A percentile compares a stretch with the other conserved stretches of the same genome.
Evolutionary conservation across 2,329 filamentous ascomycete species (phyloP).

Genomic region (Fusarium tupiense): DNA sequence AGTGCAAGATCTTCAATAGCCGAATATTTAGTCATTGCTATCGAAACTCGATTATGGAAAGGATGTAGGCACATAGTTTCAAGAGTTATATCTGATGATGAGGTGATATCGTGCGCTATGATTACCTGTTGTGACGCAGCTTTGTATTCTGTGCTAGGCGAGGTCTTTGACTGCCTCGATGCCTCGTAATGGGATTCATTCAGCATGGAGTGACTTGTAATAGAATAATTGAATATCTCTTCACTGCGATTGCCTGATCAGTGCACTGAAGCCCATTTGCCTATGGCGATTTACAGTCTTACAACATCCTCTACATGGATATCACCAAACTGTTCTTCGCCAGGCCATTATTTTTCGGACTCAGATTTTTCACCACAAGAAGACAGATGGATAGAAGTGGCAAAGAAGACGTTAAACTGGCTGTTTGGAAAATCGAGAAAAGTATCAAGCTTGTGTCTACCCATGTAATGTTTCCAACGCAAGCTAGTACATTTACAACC

Average conservation of each 20-base stretch:
- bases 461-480: too few relatives aligned
- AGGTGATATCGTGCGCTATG: background rate
- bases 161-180: rapidly evolving
- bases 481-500: background rate
- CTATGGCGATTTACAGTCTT: background rate
- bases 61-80: rapidly evolving
- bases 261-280: background rate
- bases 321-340: rapidly evolving
- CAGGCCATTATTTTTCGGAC: too few relatives aligned
- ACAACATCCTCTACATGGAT: too few relatives aligned
- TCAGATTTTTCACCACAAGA: too few relatives aligned
- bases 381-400: too few relatives aligned
- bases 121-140: too few relatives aligned
- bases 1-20: rapidly evolving
- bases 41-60: background rate
- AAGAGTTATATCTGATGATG: rapidly evolving
- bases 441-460: too few relatives aligned
- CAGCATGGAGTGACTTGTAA: background rate
- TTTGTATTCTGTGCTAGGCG: rapidly evolving
- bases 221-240: rapidly evolving
- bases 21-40: rapidly evolving
- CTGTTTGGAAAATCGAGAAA: too few relatives aligned
- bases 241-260: rapidly evolving
- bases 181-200: rapidly evolving
- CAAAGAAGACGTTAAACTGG: too few relatives aligned